phyloP scores from a whole-genome alignment of 768 basidiomycete genomes.

The Dioszegia aurantiaca region DNA sequence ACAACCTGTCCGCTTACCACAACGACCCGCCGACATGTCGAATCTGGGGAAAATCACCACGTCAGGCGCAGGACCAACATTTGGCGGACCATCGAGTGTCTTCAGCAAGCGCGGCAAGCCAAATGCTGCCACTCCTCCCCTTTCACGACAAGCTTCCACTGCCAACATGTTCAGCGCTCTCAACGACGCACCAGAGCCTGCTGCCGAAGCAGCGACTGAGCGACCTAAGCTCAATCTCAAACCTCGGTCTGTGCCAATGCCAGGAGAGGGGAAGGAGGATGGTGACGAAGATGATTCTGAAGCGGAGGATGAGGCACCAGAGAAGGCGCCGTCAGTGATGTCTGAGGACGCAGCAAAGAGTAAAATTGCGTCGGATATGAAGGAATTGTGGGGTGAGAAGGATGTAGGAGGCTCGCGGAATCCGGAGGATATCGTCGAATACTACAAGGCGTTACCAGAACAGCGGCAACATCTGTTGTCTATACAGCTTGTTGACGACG shows the following conservation, averaged over 20 bases:
- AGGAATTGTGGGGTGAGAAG: conserved; percentile 73
- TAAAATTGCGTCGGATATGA: conserved; percentile 75
- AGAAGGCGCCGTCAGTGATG: conserved; percentile 55
- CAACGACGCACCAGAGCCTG: conserved; percentile 62
- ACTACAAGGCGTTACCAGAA: conserved; percentile 71
- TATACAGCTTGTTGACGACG: conserved; percentile 68
- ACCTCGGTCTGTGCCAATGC: conserved; percentile 73
- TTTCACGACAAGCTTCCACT: conserved; percentile 74
- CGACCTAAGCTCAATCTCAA: conserved; percentile 71
- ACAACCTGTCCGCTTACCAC: conserved; percentile 58
- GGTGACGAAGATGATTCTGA: conserved; percentile 45
- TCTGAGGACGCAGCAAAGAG: conserved; percentile 66
- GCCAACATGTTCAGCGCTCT: conserved; percentile 72
- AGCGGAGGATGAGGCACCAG: conserved; percentile 55
- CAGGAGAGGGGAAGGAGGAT: conserved; percentile 40
- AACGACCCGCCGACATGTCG: conserved; percentile 44
- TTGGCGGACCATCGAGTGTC: conserved; percentile 81
- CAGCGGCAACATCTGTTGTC: conserved; percentile 66
- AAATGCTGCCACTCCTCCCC: conserved; percentile 60
- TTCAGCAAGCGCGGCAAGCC: conserved; percentile 60
- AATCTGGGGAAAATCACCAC: conserved; percentile 55
- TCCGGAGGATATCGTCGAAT: conserved; percentile 80
- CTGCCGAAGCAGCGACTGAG: conserved; percentile 48
- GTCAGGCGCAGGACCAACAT: conserved; percentile 60
- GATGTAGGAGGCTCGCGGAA: conserved; percentile 56